phyloP scores from a whole-genome alignment of 345 rosid genomes.

The Dipteronia dyeriana region DNA sequence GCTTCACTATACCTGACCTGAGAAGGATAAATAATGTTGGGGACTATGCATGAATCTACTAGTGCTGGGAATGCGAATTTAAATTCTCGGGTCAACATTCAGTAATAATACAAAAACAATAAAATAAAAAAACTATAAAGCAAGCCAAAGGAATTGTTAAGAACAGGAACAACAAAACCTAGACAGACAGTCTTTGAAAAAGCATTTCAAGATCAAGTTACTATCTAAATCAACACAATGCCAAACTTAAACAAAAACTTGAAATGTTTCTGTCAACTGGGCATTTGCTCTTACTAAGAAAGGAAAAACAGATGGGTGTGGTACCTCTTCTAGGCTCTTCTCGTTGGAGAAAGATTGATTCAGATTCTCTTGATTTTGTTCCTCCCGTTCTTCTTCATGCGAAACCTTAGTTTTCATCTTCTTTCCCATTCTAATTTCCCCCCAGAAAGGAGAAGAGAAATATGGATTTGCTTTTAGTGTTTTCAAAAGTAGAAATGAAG shows the following conservation, averaged over 20 bases:
- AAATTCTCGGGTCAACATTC: neutral
- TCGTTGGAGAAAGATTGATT: conserved; percentile 26
- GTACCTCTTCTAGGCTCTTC: conserved; percentile 64
- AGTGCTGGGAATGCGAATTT: neutral
- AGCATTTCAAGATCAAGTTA: neutral
- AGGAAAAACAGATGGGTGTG: neutral
- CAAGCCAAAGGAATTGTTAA: neutral
- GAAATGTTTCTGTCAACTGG: no score
- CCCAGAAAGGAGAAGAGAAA: no score
- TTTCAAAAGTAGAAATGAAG: no score
- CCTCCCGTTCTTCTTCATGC: conserved; percentile 37
- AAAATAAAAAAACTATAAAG: neutral
- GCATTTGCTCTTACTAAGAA: neutral
- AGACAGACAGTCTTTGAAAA: neutral
- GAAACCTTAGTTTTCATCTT: conserved; percentile 58
- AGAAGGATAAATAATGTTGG: neutral
- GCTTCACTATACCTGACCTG: neutral
- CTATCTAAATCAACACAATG: no score
- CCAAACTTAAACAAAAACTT: no score
- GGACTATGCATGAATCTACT: neutral
- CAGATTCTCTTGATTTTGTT: conserved; percentile 22
- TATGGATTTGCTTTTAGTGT: no score
- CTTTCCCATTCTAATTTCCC: conserved; percentile 48
- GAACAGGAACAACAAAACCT: neutral
- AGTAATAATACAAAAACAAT: neutral